These are phyloP conservation scores for Xerocomus amazonicus DNA, from an alignment of 1,284 basidiomycete species.

Conservation along the genomic window DNA sequence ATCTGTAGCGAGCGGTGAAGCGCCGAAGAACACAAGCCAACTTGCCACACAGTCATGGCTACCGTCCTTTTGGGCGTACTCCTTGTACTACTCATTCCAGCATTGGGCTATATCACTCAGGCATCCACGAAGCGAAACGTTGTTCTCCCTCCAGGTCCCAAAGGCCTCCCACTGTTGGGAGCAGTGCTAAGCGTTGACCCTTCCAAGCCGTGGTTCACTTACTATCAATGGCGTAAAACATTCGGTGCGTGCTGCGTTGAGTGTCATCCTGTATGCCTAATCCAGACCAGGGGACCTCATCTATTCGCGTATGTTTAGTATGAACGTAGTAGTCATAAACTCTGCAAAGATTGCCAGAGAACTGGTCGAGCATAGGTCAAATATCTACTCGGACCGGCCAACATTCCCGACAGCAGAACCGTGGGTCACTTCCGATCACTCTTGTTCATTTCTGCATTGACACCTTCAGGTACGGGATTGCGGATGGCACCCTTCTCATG, in stretches of 20 bases:
- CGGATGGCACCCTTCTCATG: conserved; percentile 25
- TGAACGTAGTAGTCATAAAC: conserved; percentile 25
- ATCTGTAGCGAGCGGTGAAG: no score
- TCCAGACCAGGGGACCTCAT: conserved; percentile 19
- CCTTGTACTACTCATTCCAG: conserved; percentile 11
- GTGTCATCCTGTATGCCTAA: neutral
- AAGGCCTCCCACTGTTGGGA: conserved; percentile 24
- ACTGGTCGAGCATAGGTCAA: conserved; percentile 24
- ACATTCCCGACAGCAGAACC: conserved; percentile 19
- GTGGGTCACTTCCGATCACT: conserved; percentile 5
- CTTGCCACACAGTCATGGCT: neutral
- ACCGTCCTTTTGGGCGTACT: conserved; percentile 1
- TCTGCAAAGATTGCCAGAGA: conserved; percentile 24
- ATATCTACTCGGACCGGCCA: conserved; percentile 28
- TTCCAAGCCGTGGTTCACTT: conserved; percentile 26
- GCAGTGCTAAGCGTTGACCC: conserved; percentile 19
- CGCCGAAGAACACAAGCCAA: no score
- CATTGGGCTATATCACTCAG: conserved; percentile 13
- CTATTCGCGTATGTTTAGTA: conserved; percentile 21
- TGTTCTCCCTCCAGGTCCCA: conserved; percentile 28
- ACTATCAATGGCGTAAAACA: conserved; percentile 23
- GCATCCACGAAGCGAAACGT: neutral
- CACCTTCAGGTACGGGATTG: conserved; percentile 24
- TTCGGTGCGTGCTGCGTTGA: conserved; percentile 16
- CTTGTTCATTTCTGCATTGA: neutral